phyloP scores from a whole-genome alignment of 2,329 filamentous ascomycete genomes.

The Grosmannia serpens region DNA sequence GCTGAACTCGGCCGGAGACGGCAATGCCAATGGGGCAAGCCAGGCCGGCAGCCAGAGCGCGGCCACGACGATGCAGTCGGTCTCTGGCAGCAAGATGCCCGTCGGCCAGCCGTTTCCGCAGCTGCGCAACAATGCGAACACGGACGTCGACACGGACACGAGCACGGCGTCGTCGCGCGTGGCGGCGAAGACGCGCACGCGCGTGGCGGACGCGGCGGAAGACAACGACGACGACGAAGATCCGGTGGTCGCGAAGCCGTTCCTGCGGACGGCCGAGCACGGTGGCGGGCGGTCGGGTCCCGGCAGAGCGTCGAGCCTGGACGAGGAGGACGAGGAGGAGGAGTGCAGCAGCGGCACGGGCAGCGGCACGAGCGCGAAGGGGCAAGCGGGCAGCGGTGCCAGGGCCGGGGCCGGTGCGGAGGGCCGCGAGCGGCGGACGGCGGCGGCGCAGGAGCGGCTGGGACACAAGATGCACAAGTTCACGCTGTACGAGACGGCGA shows the following conservation, averaged over 20 bases:
- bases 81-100: constrained; percentile 13
- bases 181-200: constrained; percentile 3
- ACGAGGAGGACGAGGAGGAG: constrained; percentile 21
- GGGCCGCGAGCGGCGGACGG: neutral
- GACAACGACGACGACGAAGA: constrained; percentile 49
- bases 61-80: neutral
- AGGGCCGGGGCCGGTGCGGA: constrained; percentile 12
- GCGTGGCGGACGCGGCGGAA: constrained; percentile 11
- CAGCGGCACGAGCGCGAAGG: neutral
- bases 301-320: constrained; percentile 10
- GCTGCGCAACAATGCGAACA: constrained; percentile 28
- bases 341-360: constrained; percentile 9
- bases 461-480: constrained; percentile 82
- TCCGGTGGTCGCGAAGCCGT: constrained; percentile 44
- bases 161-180: neutral
- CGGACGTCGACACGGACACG: constrained; percentile 8
- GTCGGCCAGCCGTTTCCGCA: constrained; percentile 22
- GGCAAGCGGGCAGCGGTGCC: constrained; percentile 17
- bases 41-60: constrained; percentile 11
- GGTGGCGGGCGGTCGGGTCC: constrained; percentile 14
- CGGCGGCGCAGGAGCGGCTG: constrained; percentile 19
- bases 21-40: constrained; percentile 9
- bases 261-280: constrained; percentile 39
- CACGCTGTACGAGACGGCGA: constrained; percentile 91
- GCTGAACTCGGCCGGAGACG: neutral